Evolutionary conservation across 164 flowering plant species (phyloP), one percentile per base, ranked within the genome.

Genomic region (Euptelea pleiosperma): DNA sequence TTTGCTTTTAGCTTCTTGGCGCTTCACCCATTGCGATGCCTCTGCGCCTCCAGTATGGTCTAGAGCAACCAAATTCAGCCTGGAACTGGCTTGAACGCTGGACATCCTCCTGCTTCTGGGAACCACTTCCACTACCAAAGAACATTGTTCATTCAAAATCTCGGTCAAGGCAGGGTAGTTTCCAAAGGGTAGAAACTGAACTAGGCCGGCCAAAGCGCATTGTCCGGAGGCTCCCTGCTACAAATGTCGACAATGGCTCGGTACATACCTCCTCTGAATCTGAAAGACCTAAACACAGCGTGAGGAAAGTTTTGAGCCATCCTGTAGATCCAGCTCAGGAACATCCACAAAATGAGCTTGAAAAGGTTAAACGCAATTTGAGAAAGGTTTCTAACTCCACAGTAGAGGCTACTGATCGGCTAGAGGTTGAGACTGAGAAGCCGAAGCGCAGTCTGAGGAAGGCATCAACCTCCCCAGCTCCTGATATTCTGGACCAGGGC

Each of bases 21-120:
- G 67, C 84, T 68, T 74, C 88, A 46, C 75, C 89, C 5, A 72
- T 33, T 22, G 78, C 68, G 15, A 77, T 75, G 76, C 88, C 89
- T 48, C 70, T 93, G 65, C 74, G 50, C 33, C 69, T 92, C 50
- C 86, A 81, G 61, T 83, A 79, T 63, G 78, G 75, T 65, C 55
- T 56, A 1, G 66, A 53, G 14, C 93, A 91, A 55, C 75, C 87
- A 18, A 87, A 85, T 74, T 85, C 93, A 33, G 78, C 77, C 14
- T 71, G 67, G 77, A 73, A 46, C 63, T 91, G 98, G 98, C 79
- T 91, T 49, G 89, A 81, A 46, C 87, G 96, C 52, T 91, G 98
- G 98, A 77, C 91, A 24, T 54, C 52, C 33, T 72, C 79, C 19
- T 61, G 60, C 55, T 80, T 79, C 43, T 79, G 92, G 92, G 76